Evolutionary conservation across 805 yeast species (phyloP).

Genomic region (Cyberlindnera subsufficiens): DNA sequence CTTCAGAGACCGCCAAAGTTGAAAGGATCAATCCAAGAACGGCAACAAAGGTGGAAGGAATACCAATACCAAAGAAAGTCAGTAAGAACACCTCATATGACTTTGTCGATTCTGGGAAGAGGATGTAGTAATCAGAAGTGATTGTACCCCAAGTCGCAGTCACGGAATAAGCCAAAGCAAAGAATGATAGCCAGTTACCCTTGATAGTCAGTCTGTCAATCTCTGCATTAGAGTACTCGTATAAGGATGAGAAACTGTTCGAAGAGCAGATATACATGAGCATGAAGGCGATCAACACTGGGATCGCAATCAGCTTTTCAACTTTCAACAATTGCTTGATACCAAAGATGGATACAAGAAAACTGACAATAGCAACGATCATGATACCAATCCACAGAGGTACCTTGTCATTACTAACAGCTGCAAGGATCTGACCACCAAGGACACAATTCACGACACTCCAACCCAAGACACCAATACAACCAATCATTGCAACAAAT

Average conservation of each 20-base stretch:
- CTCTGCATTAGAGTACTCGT: constrained; percentile 28
- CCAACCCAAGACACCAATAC: constrained; percentile 86
- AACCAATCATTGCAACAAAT: constrained; percentile 63
- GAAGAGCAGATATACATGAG: constrained; percentile 61
- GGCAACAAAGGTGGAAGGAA: constrained; percentile 76
- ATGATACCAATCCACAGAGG: constrained; percentile 73
- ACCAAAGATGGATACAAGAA: constrained; percentile 71
- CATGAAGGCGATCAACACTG: constrained; percentile 61
- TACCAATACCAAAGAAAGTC: constrained; percentile 59
- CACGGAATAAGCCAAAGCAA: constrained; percentile 67
- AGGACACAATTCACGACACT: constrained; percentile 85
- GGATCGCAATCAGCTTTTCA: constrained; percentile 62
- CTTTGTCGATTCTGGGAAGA: constrained; percentile 69
- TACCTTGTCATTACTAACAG: constrained; percentile 57
- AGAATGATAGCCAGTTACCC: constrained; percentile 71
- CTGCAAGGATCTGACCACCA: constrained; percentile 76
- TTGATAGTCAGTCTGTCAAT: constrained; percentile 34
- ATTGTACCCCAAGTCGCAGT: constrained; percentile 89
- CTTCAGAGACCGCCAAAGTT: constrained; percentile 52
- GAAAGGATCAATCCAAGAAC: constrained; percentile 68
- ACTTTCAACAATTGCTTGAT: constrained; percentile 63
- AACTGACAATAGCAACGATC: constrained; percentile 58
- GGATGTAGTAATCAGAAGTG: constrained; percentile 77
- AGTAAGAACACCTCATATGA: constrained; percentile 46
- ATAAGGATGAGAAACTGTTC: constrained; percentile 32